Conservation (phyloP, 352 stramenopile genomes). For the Lagenidium giganteum region DNA sequence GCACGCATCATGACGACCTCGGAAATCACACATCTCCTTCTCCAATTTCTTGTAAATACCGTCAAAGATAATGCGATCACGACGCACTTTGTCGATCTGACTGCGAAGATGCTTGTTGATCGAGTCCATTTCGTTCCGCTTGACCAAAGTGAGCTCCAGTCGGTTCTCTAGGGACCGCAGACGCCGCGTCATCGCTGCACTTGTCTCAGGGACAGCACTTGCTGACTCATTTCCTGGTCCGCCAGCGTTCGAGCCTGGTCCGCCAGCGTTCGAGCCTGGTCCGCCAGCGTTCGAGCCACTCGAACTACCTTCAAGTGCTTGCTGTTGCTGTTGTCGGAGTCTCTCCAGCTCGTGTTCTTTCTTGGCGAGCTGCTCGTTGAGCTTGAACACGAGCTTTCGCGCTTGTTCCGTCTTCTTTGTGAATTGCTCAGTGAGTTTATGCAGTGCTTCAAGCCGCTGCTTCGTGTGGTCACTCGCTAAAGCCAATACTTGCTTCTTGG, state of each 20-base stretch:
- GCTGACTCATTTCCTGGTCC: slow-evolving; percentile 5
- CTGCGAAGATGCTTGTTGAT: slow-evolving; percentile 72
- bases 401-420: slow-evolving; percentile 41
- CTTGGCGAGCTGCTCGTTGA: slow-evolving; percentile 38
- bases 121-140: slow-evolving; percentile 79
- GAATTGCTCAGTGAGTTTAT: slow-evolving; percentile 40
- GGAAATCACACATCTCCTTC: slow-evolving; percentile 53
- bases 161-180: slow-evolving; percentile 65
- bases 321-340: slow-evolving; percentile 30
- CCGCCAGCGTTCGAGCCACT: not conserved
- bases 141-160: slow-evolving; percentile 67
- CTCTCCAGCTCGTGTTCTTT: slow-evolving; percentile 43
- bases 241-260: slow-evolving; percentile 11
- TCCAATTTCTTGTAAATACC: slow-evolving; percentile 85
- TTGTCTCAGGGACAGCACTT: slow-evolving; percentile 19
- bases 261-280: slow-evolving; percentile 8
- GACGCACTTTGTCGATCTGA: slow-evolving; percentile 64
- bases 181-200: slow-evolving; percentile 35
- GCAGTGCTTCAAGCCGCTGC: slow-evolving; percentile 47
- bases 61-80: slow-evolving; percentile 74
- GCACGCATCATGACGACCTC: slow-evolving; percentile 37
- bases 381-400: slow-evolving; percentile 31
- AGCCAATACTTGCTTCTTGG: too few species aligned
- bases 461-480: slow-evolving; percentile 52
- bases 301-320: not conserved